phyloP scores from a whole-genome alignment of 2,329 filamentous ascomycete species.

The Colletotrichum gloeosporioides region DNA sequence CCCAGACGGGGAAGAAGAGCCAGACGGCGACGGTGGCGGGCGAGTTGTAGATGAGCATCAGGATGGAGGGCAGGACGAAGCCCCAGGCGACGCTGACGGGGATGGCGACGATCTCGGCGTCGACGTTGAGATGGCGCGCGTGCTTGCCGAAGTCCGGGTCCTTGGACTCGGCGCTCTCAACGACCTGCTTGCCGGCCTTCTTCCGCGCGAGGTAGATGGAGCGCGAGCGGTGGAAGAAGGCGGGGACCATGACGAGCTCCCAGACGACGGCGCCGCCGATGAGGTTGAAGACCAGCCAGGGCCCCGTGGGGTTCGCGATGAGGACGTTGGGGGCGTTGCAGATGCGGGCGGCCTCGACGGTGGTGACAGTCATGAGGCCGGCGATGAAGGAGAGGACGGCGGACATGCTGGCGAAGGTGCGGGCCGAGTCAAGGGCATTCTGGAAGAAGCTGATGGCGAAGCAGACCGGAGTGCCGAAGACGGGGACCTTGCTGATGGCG shows the following conservation, averaged over 20 bases:
- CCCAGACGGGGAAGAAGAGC: conserved; percentile 58
- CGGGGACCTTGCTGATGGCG: conserved; percentile 46
- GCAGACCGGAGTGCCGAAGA: conserved; percentile 52
- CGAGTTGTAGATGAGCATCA: conserved; percentile 49
- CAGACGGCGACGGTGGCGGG: conserved; percentile 46
- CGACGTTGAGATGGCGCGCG: conserved; percentile 42
- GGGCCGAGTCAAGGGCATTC: conserved; percentile 44
- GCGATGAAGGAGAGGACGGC: conserved; percentile 49
- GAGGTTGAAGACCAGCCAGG: conserved; percentile 55
- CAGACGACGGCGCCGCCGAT: conserved; percentile 55
- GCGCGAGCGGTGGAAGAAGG: conserved; percentile 49
- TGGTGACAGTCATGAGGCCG: conserved; percentile 53
- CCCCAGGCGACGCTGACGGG: conserved; percentile 53
- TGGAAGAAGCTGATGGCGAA: conserved; percentile 57
- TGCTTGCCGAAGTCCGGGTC: conserved; percentile 34
- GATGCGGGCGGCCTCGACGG: conserved; percentile 54
- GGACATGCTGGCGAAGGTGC: conserved; percentile 45
- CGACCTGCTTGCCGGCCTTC: conserved; percentile 20
- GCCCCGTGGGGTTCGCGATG: conserved; percentile 41
- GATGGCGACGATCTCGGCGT: conserved; percentile 63
- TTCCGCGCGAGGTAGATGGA: conserved; percentile 34
- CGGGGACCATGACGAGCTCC: conserved; percentile 56
- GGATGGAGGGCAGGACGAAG: conserved; percentile 49
- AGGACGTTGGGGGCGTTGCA: conserved; percentile 41
- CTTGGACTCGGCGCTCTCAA: conserved; percentile 25